Evolutionary conservation across 495 filamentous ascomycete species (phyloP), one percentile per base, ranked within the genome.

Genomic region (Penicillium herquei): DNA sequence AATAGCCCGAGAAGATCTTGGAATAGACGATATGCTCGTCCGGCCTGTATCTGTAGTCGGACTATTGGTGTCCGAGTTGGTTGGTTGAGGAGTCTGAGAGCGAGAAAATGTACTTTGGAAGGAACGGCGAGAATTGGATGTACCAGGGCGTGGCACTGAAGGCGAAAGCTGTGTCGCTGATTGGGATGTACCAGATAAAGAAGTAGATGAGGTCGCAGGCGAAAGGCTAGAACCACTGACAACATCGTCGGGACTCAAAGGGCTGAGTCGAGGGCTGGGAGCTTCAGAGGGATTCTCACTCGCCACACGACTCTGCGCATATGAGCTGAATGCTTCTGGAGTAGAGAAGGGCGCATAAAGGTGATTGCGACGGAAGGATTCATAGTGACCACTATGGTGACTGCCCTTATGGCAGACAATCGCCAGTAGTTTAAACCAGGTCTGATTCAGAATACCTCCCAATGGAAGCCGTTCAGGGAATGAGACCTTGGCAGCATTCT

Each of bases 351-450:
- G 91, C 1, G 83, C 76, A 49, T 80, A 85, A 37, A 87, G 66
- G 53, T 86, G 84, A 69, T 97, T 96, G n/a, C 94, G 83, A 31
- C 94, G 82, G 72, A 98, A 98, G 1, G 92, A 90, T 68, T 99
- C 94, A 70, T 99, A 99, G 68, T 99, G 94, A 1, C 94, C 94
- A 55, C 90, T 96, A 61, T 96, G 86, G 71, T 99, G 94, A 55
- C 88, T 95, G 16, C 94, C 94, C 65, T 96, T 96, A 66, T 99
- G 94, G 30, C 89, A 94, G 46, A 99, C 88, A 40, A 96, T 85
- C 10, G 87, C 89, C 2, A 95, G 83, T 3, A 99, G 80, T 61
- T 86, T 90, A 76, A 96, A 99, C 59, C 80, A 87, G 52, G 83
- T 87, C 56, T 85, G 85, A 48, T 85, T 82, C 16, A 95, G 72